phyloP scores from a whole-genome alignment of 176 grass and related monocot genomes.

The Avena atlantica region DNA sequence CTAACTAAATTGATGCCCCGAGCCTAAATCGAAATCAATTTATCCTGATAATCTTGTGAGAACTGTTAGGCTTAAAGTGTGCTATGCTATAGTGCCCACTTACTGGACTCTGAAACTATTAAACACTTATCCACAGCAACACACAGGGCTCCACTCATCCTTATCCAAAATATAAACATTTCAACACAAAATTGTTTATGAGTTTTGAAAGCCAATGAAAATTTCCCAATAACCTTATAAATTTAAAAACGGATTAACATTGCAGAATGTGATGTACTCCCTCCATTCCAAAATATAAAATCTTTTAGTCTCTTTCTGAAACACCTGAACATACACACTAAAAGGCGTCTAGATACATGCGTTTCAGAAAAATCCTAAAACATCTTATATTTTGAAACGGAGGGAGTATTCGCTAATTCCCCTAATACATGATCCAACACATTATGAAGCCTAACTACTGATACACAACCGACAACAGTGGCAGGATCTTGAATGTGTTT shows the following conservation, averaged over 20 bases:
- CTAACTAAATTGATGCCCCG: not conserved
- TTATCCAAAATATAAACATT: not conserved
- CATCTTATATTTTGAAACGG: too few relatives aligned
- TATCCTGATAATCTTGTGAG: not conserved
- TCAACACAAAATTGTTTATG: not conserved
- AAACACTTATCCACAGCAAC: slow-evolving; percentile 2
- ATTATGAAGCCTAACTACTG: not conserved
- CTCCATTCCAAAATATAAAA: too few relatives aligned
- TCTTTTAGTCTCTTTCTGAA: too few relatives aligned
- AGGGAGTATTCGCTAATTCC: not conserved
- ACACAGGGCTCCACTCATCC: not conserved
- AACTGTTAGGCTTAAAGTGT: not conserved
- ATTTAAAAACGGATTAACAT: not conserved
- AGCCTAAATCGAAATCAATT: not conserved
- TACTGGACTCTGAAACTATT: not conserved
- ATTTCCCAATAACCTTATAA: not conserved
- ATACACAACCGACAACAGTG: not conserved
- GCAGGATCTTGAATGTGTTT: not conserved
- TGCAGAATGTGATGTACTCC: too few relatives aligned
- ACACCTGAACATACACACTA: too few relatives aligned
- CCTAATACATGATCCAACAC: slow-evolving; percentile 27
- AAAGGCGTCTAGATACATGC: too few relatives aligned
- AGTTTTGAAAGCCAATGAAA: not conserved
- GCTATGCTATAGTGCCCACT: not conserved
- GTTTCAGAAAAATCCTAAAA: too few relatives aligned